These are phyloP conservation scores for Apophysomyces sp. DNA, from an alignment of 371 early-diverging fungal genomes.

Conservation along the genomic window DNA sequence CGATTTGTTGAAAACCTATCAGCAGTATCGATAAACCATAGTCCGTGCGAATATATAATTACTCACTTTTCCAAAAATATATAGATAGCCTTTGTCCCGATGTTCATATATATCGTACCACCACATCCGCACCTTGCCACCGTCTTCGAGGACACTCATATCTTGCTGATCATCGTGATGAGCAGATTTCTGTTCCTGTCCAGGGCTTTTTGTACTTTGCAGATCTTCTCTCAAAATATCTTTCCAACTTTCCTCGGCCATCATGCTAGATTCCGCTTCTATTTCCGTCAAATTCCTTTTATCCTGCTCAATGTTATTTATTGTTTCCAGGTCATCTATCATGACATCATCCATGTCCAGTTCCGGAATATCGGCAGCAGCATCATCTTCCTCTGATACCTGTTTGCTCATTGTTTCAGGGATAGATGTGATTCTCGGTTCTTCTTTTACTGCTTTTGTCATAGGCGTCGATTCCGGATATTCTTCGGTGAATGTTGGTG, in stretches of 20 bases:
- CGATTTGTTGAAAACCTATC: slow-evolving; percentile 45
- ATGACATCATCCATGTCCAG: slow-evolving; percentile 12
- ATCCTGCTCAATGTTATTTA: not conserved
- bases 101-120: slow-evolving; percentile 95
- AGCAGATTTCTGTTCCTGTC: slow-evolving; percentile 8
- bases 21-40: not conserved
- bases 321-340: slow-evolving; percentile 8
- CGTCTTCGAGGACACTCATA: slow-evolving; percentile 53
- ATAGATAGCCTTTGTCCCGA: slow-evolving; percentile 73
- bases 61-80: slow-evolving; percentile 89
- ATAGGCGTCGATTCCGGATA: too few species aligned
- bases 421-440: not conserved
- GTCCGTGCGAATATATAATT: not conserved
- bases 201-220: slow-evolving; percentile 28
- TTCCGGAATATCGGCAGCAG: not conserved
- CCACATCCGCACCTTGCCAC: slow-evolving; percentile 70
- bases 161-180: not conserved
- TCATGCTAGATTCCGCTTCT: not conserved
- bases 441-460: too few species aligned
- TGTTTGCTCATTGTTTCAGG: not conserved
- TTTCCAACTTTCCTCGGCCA: slow-evolving; percentile 9
- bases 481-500: not conserved
- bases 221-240: slow-evolving; percentile 13
- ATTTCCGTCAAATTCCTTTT: not conserved
- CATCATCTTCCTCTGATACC: not conserved